Conservation (phyloP, 2,329 filamentous ascomycete genomes). For the Pseudopyrenochaeta lycopersici region DNA sequence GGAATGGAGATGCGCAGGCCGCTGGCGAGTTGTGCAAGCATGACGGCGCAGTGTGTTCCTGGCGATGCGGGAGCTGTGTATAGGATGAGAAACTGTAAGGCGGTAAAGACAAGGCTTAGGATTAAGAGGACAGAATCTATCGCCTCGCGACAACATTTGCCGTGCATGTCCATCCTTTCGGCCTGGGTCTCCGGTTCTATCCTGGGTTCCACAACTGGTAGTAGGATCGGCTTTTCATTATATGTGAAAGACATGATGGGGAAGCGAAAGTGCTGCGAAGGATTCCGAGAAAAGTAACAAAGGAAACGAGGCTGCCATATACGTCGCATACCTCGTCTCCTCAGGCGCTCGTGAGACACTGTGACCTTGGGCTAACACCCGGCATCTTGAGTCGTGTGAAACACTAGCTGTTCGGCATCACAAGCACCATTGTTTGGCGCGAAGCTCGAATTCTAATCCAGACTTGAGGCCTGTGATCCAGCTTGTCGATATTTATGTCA, state of each 20-base stretch:
- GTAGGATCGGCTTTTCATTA: slow-evolving; percentile 8
- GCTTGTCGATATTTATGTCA: too few species aligned
- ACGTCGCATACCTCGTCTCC: not conserved
- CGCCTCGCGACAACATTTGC: slow-evolving; percentile 2
- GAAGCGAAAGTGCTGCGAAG: not conserved
- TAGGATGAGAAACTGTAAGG: slow-evolving; percentile 25
- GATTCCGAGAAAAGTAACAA: not conserved
- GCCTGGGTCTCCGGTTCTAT: not conserved
- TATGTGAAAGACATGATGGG: not conserved
- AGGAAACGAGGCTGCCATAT: not conserved
- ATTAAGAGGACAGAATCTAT: slow-evolving; percentile 11
- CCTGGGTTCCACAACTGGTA: slow-evolving; percentile 7
- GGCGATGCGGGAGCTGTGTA: slow-evolving; percentile 12
- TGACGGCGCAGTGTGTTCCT: slow-evolving; percentile 6
- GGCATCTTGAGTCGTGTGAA: not conserved
- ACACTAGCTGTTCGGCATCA: not conserved
- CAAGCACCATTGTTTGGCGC: not conserved
- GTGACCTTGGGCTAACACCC: not conserved
- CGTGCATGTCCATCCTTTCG: not conserved
- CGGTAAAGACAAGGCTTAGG: slow-evolving; percentile 16
- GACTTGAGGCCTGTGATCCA: not conserved
- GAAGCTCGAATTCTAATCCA: not conserved
- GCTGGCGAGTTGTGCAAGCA: slow-evolving; percentile 21
- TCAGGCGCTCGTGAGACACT: not conserved
- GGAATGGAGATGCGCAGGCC: slow-evolving; percentile 30